These are phyloP conservation scores for Stephania cephalantha DNA, from an alignment of 164 flowering plant species.

Conservation along the genomic window DNA sequence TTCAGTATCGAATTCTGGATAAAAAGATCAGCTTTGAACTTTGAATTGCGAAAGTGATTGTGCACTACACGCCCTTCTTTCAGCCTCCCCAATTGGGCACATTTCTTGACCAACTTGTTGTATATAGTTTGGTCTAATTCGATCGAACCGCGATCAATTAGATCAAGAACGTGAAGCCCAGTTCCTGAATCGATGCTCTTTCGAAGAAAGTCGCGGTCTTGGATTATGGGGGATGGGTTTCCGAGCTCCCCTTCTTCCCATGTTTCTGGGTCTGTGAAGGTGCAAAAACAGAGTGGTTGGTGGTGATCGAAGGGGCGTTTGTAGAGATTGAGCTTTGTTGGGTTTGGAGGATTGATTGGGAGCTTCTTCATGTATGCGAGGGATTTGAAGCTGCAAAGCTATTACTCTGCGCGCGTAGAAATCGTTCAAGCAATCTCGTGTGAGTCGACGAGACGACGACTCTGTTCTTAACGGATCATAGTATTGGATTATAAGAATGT, in stretches of 20 bases:
- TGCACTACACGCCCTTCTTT: conserved; percentile 44
- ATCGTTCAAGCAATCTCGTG: too few species aligned
- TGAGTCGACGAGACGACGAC: too few species aligned
- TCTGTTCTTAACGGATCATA: too few species aligned
- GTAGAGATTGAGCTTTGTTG: not conserved
- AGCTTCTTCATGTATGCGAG: conserved; percentile 11
- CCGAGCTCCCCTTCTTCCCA: conserved; percentile 10
- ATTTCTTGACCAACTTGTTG: conserved; percentile 37
- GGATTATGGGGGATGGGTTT: conserved; percentile 16
- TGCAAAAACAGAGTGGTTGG: conserved; percentile 1
- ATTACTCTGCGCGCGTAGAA: too few species aligned
- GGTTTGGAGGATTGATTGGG: not conserved
- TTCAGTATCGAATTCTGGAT: conserved; percentile 39
- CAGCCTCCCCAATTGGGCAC: conserved; percentile 39
- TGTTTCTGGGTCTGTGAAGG: conserved; percentile 7
- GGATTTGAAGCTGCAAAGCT: not conserved
- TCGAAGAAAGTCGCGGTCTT: conserved; percentile 43
- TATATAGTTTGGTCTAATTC: conserved; percentile 35
- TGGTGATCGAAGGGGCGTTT: not conserved
- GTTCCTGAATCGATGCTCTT: conserved; percentile 19
- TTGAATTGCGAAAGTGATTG: conserved; percentile 37
- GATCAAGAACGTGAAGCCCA: conserved; percentile 51
- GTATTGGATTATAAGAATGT: too few species aligned
- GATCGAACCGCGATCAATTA: conserved; percentile 37
- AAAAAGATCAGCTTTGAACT: conserved; percentile 29